Conservation (phyloP, 208 protist genomes). For the Leishmania guyanensis region DNA sequence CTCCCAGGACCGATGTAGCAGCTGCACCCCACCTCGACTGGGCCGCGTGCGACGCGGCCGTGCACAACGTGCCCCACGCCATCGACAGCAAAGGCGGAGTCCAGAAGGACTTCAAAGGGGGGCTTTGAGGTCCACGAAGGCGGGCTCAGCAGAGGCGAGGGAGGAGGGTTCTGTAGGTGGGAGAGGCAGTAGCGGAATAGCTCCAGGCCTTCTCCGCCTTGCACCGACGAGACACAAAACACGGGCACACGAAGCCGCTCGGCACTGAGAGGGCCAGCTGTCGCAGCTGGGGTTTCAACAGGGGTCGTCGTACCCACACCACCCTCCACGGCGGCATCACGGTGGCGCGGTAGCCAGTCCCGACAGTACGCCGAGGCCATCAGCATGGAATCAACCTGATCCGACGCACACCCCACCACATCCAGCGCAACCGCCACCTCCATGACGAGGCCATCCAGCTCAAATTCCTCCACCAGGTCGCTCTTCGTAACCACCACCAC, state of each 20-base stretch:
- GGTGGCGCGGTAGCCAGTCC: slow-evolving; percentile 35
- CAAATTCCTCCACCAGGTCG: slow-evolving; percentile 92
- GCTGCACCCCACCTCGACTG: slow-evolving; percentile 77
- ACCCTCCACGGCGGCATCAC: slow-evolving; percentile 42
- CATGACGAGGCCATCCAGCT: slow-evolving; percentile 90
- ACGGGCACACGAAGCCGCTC: slow-evolving; percentile 52
- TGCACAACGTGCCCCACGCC: slow-evolving; percentile 94
- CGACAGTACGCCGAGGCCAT: slow-evolving; percentile 32
- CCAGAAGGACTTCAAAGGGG: slow-evolving; percentile 85
- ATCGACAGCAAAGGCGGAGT: slow-evolving; percentile 70
- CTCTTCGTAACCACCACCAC: slow-evolving; percentile 95
- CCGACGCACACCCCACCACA: slow-evolving; percentile 40
- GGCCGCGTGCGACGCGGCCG: slow-evolving; percentile 89
- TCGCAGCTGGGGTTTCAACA: no score
- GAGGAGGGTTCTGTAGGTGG: slow-evolving; percentile 31
- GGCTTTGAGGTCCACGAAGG: slow-evolving; percentile 27
- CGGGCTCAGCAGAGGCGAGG: slow-evolving; percentile 22
- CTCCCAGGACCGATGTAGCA: slow-evolving; percentile 94
- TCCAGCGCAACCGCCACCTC: slow-evolving; percentile 70
- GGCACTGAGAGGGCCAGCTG: slow-evolving; percentile 32
- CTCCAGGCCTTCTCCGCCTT: slow-evolving; percentile 48
- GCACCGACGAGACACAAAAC: slow-evolving; percentile 67
- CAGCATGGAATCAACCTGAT: slow-evolving; percentile 38
- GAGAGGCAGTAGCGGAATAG: slow-evolving; percentile 54
- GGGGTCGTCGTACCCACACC: not conserved